Base-by-base conservation (phyloP, 208 protist genomes). In the Leishmania braziliensis region DNA sequence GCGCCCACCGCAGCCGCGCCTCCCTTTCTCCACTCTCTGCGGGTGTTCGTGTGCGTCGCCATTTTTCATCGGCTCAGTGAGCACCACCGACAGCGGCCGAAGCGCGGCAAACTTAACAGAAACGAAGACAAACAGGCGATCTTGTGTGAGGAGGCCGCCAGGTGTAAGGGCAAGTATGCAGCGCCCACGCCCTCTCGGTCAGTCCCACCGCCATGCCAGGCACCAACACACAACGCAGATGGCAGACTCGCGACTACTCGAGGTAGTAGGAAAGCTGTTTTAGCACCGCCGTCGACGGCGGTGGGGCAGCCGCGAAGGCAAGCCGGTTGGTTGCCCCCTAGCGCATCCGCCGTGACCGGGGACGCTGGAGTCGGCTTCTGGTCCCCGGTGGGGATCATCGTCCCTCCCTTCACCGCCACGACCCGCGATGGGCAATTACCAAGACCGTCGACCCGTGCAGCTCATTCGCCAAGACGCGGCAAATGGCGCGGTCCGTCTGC, bases 371-470 rank as follows among this genome's bases (percentile, higher is more conserved):
- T 71, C 46, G 66, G 56, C 74, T 68, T 18, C 63, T 80, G 43
- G 53, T 89, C 83, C 2, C 80, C 78, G 39, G 86, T 84, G 53
- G 86, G 81, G 53, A 81, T n/a, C 48, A 87, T n/a, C 71, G 71
- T 84, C 20, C 89, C 88, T 29, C 85, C 76, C 39, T 88, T 79
- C 74, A 95, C 66, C 6, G 98, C 87, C 70, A 99, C 84, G 98
- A 87, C 53, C 99, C 82, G 53, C 98, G 90, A 78, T 99, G 98
- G 12, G 98, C 99, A 87, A 99, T 99, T 50, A 97, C 96, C 16
- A 99, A 80, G 33, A 99, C 89, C n/a, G 98, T 99, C 79, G 92
- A 91, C 43, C 95, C 86, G 12, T 77, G 54, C 71, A 99, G 94
- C 77, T 97, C 88, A 29, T 84, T 79, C 70, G 92, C 86, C 36